phyloP scores from a whole-genome alignment of 2,329 filamentous ascomycete species.

The Cyclaneusma minus region DNA sequence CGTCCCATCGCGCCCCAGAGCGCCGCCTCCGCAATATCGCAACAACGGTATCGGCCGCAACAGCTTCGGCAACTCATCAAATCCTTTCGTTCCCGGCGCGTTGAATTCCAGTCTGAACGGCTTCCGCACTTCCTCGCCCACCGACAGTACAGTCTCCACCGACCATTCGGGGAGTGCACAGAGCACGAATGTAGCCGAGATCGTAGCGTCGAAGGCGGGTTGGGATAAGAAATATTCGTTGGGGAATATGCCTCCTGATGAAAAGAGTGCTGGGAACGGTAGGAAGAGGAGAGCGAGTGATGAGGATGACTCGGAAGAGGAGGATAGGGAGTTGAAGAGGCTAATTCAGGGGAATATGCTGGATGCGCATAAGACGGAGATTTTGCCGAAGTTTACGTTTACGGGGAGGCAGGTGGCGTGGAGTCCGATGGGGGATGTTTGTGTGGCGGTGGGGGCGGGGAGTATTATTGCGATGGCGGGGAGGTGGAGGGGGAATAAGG shows the following conservation, averaged over 20 bases:
- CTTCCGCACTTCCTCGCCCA: neutral
- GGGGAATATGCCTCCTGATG: slow-evolving; percentile 5
- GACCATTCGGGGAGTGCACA: slow-evolving; percentile 2
- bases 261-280: too few species aligned
- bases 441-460: slow-evolving; percentile 15
- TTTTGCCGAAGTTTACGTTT: slow-evolving; percentile 9
- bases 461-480: slow-evolving; percentile 11
- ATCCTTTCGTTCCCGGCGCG: neutral
- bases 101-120: neutral
- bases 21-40: slow-evolving; percentile 1
- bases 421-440: slow-evolving; percentile 16
- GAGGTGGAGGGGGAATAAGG: too few species aligned
- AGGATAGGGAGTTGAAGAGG: too few species aligned
- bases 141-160: neutral
- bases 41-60: slow-evolving; percentile 4
- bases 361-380: slow-evolving; percentile 11
- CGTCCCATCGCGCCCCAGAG: too few species aligned
- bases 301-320: too few species aligned
- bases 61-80: slow-evolving; percentile 2
- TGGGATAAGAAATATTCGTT: slow-evolving; percentile 15
- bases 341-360: too few species aligned
- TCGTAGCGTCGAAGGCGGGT: slow-evolving; percentile 3
- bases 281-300: too few species aligned
- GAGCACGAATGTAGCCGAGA: slow-evolving; percentile 3
- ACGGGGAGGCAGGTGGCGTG: slow-evolving; percentile 15